Evolutionary conservation across 179 eudicot species (phyloP).

Genomic region (Vitellaria paradoxa): DNA sequence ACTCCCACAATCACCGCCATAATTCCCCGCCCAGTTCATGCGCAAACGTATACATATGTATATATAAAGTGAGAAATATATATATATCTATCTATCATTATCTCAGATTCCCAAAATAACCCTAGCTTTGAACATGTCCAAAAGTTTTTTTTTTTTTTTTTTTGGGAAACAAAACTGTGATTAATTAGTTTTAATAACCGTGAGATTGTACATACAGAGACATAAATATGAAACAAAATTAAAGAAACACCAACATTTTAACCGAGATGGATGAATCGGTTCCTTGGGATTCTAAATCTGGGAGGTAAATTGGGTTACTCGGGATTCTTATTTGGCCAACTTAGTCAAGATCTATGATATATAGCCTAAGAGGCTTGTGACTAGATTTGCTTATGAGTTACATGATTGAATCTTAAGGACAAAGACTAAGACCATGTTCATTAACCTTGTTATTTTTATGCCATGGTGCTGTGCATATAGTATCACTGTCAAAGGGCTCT

Average conservation of each 20-base stretch:
- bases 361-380: background rate
- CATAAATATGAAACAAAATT: too few relatives aligned
- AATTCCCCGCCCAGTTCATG: conserved; percentile 7
- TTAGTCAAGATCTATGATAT: background rate
- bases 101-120: background rate
- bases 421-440: background rate
- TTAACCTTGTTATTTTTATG: background rate
- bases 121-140: background rate
- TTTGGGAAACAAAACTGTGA: too few relatives aligned
- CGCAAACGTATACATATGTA: background rate
- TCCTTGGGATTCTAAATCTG: too few relatives aligned
- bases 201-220: too few relatives aligned
- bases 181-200: too few relatives aligned
- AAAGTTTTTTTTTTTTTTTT: too few relatives aligned
- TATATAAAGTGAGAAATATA: too few relatives aligned
- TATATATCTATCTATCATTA: background rate
- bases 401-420: background rate
- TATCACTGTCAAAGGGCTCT: too few relatives aligned
- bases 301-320: background rate
- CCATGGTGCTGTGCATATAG: background rate
- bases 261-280: too few relatives aligned
- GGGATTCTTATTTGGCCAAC: background rate
- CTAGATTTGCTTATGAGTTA: background rate
- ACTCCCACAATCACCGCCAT: conserved; percentile 29
- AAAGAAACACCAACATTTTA: too few relatives aligned